phyloP scores from a whole-genome alignment of 345 rosid genomes.

The Gossypium australe region DNA sequence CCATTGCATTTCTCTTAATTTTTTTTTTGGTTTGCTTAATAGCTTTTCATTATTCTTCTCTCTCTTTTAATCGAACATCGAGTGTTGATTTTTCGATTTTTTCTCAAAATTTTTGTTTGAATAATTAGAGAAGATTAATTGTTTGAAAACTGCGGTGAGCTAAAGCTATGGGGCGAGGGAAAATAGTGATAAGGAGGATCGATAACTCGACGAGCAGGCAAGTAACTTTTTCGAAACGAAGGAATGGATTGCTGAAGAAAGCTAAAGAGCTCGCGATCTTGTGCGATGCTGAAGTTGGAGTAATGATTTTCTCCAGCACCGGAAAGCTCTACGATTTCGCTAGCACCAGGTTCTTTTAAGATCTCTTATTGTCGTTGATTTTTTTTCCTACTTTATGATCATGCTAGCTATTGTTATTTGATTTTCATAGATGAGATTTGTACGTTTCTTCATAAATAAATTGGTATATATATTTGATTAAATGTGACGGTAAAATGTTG shows the following conservation, averaged over 20 bases:
- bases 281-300: conserved; percentile 49
- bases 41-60: background rate
- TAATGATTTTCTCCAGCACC: conserved; percentile 47
- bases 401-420: background rate
- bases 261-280: conserved; percentile 47
- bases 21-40: background rate
- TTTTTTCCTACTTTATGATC: background rate
- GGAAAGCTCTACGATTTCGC: conserved; percentile 44
- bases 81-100: background rate
- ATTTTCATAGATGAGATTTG: conserved; percentile 5
- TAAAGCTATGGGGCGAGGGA: conserved; percentile 42
- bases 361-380: conserved; percentile 3
- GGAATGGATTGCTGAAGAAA: conserved; percentile 46
- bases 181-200: conserved; percentile 44
- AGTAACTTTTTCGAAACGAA: conserved; percentile 48
- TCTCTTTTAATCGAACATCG: background rate
- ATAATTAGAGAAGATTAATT: background rate
- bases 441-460: background rate
- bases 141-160: background rate
- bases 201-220: conserved; percentile 47
- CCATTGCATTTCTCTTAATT: background rate
- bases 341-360: conserved; percentile 35
- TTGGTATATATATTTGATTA: background rate
- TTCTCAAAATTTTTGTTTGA: background rate
- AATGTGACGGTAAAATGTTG: background rate